Conservation (phyloP, 2,329 filamentous ascomycete genomes). For the Fusarium duplospermum region DNA sequence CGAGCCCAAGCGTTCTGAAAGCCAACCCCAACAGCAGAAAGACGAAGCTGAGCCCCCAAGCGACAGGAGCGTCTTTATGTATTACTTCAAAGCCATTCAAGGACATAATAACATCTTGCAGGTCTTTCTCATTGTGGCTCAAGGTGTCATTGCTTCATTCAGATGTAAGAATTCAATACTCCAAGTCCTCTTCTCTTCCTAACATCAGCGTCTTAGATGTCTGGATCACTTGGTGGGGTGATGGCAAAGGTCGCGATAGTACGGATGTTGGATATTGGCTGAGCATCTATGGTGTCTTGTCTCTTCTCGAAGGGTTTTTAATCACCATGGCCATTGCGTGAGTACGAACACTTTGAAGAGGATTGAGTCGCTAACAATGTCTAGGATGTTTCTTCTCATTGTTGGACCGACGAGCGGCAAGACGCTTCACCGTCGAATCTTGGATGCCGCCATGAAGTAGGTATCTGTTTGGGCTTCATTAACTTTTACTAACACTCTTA, state of each 20-base stretch:
- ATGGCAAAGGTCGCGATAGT: constrained; percentile 41
- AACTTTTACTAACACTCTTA: no score
- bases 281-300: constrained; percentile 42
- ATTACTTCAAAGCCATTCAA: constrained; percentile 43
- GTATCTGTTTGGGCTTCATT: accelerated
- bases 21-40: neutral
- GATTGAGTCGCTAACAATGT: constrained; percentile 8
- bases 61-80: constrained; percentile 44
- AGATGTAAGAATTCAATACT: constrained; percentile 34
- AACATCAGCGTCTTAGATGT: constrained; percentile 30
- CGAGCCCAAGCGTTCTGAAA: neutral
- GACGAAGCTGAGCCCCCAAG: constrained; percentile 20
- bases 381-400: constrained; percentile 42
- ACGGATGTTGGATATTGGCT: constrained; percentile 46
- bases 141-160: constrained; percentile 38
- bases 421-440: constrained; percentile 38
- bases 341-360: neutral
- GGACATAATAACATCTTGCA: constrained; percentile 34
- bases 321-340: constrained; percentile 45
- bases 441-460: constrained; percentile 44
- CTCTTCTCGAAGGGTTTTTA: constrained; percentile 38
- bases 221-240: constrained; percentile 49
- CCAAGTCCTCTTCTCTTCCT: neutral
- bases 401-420: constrained; percentile 42
- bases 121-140: constrained; percentile 21